phyloP scores from a whole-genome alignment of 208 protist genomes.

The Trypanosomatidae sp. region DNA sequence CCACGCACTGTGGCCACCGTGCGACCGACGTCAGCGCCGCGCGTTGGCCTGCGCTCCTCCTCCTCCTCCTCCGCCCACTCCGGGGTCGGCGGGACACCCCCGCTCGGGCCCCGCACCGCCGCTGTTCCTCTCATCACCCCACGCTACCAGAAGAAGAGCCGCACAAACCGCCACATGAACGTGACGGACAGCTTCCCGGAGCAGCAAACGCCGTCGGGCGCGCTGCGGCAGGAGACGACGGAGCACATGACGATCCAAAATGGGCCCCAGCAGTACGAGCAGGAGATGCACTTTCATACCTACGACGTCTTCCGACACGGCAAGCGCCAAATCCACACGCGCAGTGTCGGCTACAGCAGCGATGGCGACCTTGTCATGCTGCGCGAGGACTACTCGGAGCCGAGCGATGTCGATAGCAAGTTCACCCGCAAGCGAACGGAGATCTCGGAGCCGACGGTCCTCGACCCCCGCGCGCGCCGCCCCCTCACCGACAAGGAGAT shows the following conservation, averaged over 20 bases:
- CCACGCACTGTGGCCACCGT: neutral
- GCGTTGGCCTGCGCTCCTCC: neutral
- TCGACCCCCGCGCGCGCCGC: conserved; percentile 70
- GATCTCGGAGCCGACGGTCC: conserved; percentile 65
- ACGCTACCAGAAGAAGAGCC: conserved; percentile 76
- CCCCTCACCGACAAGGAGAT: conserved; percentile 65
- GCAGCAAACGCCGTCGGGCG: conserved; percentile 34
- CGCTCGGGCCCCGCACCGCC: conserved; percentile 30
- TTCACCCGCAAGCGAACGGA: conserved; percentile 50
- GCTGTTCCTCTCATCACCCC: conserved; percentile 79
- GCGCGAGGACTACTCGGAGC: conserved; percentile 75
- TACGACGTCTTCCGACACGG: conserved; percentile 86
- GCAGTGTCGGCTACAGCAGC: conserved; percentile 88
- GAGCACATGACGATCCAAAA: conserved; percentile 70
- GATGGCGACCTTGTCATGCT: conserved; percentile 81
- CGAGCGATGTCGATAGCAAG: conserved; percentile 70
- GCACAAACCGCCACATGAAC: conserved; percentile 48
- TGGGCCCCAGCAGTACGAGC: conserved; percentile 60
- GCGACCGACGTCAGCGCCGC: neutral
- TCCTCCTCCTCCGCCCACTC: conserved; percentile 19
- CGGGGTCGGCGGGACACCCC: conserved; percentile 25
- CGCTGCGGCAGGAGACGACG: conserved; percentile 54
- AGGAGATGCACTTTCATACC: conserved; percentile 82
- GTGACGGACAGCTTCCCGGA: conserved; percentile 61
- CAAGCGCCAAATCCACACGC: conserved; percentile 61